A percentile compares a stretch with the other conserved stretches of the same genome.
Conservation (phyloP, 2,329 filamentous ascomycete species). For the Truncatella angustata region DNA sequence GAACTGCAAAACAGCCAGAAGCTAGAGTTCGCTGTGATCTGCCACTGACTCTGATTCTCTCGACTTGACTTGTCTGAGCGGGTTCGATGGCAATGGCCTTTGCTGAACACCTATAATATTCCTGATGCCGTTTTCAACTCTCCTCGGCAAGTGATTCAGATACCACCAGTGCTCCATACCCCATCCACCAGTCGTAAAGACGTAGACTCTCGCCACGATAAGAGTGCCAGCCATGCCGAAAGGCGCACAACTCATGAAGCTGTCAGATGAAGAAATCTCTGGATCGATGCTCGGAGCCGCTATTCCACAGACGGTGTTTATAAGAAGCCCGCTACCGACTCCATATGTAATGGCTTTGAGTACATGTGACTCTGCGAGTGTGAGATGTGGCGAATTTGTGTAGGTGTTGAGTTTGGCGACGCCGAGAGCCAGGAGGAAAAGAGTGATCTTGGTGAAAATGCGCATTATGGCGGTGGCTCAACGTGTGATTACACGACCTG, state of each 20-base stretch:
- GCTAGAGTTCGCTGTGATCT: no score
- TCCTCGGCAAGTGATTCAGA: background rate
- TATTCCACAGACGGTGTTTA: conserved; percentile 12
- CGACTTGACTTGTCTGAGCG: background rate
- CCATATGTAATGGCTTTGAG: conserved; percentile 9
- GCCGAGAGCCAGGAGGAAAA: background rate
- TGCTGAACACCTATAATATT: background rate
- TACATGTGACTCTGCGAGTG: conserved; percentile 5
- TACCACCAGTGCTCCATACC: conserved; percentile 9
- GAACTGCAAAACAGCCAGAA: no score
- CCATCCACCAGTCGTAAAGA: conserved; percentile 8
- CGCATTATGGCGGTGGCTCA: conserved; percentile 1
- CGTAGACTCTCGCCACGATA: conserved; percentile 7
- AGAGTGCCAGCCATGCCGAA: conserved; percentile 8
- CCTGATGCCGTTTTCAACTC: background rate
- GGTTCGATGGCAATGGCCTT: background rate
- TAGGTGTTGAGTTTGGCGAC: background rate
- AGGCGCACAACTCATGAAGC: conserved; percentile 12
- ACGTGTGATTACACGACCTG: background rate
- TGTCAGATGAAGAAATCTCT: conserved; percentile 8
- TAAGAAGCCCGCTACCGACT: conserved; percentile 5
- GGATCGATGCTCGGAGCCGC: conserved; percentile 10
- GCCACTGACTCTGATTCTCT: background rate
- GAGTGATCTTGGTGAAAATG: background rate
- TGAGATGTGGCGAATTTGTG: background rate